Conservation (phyloP, 495 filamentous ascomycete genomes). For the Penicilliopsis zonata region DNA sequence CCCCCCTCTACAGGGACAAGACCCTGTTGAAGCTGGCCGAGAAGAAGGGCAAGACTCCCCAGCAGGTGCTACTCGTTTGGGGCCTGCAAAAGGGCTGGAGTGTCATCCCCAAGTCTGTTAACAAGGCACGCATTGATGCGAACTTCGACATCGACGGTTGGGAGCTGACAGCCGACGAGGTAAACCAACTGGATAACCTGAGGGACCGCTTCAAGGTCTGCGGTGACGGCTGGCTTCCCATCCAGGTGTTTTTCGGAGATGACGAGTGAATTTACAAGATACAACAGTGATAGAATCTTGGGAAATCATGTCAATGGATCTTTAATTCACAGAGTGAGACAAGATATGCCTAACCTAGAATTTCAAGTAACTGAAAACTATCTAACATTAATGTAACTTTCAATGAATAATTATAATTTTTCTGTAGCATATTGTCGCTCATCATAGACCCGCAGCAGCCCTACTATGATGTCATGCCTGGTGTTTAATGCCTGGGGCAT, state of each 20-base stretch:
- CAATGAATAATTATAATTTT: too few relatives aligned
- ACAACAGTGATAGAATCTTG: too few relatives aligned
- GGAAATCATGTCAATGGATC: too few relatives aligned
- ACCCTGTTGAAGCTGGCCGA: slow-evolving; percentile 48
- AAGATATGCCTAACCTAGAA: too few relatives aligned
- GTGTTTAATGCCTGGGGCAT: too few relatives aligned
- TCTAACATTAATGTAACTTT: too few relatives aligned
- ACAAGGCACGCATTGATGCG: slow-evolving; percentile 45
- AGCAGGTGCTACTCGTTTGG: slow-evolving; percentile 59
- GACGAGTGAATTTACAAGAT: slow-evolving; percentile 59
- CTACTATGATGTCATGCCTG: too few relatives aligned
- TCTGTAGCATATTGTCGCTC: too few relatives aligned
- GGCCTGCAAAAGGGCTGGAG: slow-evolving; percentile 61
- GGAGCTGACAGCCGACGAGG: slow-evolving; percentile 51
- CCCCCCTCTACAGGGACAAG: slow-evolving; percentile 42
- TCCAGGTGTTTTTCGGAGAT: slow-evolving; percentile 82
- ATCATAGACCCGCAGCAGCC: too few relatives aligned
- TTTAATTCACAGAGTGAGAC: too few relatives aligned
- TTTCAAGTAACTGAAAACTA: too few relatives aligned
- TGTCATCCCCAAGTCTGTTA: slow-evolving; percentile 61
- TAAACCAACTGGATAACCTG: slow-evolving; percentile 48
- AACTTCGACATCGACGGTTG: slow-evolving; percentile 58
- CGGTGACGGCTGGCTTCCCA: slow-evolving; percentile 53
- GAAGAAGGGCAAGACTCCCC: slow-evolving; percentile 52
- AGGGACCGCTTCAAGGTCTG: slow-evolving; percentile 67